Percentiles rank a stretch among this genome's conserved stretches.
These are phyloP conservation scores for Candida sp. DNA, from an alignment of 1,139 yeast species.

Conservation along the genomic window DNA sequence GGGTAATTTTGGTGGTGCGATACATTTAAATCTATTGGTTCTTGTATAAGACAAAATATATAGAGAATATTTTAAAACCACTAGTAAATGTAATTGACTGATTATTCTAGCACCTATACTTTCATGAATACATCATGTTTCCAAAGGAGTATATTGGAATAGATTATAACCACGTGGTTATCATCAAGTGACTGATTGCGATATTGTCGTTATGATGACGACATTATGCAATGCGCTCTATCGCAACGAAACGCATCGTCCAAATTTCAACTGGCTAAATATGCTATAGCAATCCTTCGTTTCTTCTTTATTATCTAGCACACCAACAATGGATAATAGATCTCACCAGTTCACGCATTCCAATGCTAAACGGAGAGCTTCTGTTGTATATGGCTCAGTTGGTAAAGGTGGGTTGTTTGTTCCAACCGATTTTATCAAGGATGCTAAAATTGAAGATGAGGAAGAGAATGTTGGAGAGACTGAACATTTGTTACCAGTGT, in stretches of 20 bases:
- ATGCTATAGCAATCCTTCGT: not conserved
- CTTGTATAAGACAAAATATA: no score
- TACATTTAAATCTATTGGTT: no score
- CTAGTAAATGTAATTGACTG: no score
- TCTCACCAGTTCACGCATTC: constrained; percentile 46
- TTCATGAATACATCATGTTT: no score
- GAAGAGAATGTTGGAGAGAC: constrained; percentile 12
- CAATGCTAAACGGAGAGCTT: constrained; percentile 47
- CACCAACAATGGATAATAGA: constrained; percentile 9
- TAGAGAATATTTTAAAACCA: no score
- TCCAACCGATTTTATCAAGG: constrained; percentile 45
- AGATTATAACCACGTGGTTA: no score
- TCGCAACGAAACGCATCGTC: not conserved
- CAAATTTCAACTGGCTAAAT: not conserved
- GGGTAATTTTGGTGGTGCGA: no score
- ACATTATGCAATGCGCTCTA: not conserved
- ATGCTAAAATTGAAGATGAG: constrained; percentile 10
- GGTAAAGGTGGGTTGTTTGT: constrained; percentile 52
- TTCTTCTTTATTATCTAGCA: not conserved
- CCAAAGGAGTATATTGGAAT: no score
- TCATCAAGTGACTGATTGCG: no score
- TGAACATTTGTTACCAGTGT: constrained; percentile 9
- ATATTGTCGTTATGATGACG: no score
- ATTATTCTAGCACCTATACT: no score
- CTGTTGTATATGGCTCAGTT: constrained; percentile 49